Evolutionary conservation across 345 rosid species (phyloP).

Genomic region (Eucalyptus regnans): DNA sequence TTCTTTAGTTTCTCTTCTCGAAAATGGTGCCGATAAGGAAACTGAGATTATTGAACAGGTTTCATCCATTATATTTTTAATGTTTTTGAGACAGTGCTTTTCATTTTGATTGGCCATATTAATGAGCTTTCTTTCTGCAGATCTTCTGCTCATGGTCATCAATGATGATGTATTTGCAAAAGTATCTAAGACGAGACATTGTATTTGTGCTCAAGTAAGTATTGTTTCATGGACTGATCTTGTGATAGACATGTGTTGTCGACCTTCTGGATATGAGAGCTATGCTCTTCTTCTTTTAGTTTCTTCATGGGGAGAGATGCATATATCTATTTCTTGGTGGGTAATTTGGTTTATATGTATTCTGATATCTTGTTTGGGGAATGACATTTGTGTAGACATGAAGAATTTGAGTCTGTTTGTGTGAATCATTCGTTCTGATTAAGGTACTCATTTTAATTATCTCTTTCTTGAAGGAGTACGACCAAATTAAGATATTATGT

Average conservation of each 20-base stretch:
- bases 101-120: neutral
- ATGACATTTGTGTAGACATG: neutral
- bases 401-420: neutral
- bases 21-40: slow-evolving; percentile 77
- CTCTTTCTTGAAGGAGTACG: slow-evolving; percentile 40
- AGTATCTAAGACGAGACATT: slow-evolving; percentile 45
- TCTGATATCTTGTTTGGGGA: neutral
- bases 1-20: slow-evolving; percentile 46
- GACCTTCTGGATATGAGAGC: neutral
- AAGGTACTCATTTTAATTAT: neutral
- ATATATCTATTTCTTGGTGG: neutral
- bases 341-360: neutral
- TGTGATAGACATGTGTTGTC: neutral
- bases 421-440: neutral
- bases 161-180: slow-evolving; percentile 57
- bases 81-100: neutral
- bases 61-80: neutral
- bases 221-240: neutral
- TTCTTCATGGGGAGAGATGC: neutral
- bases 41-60: slow-evolving; percentile 95
- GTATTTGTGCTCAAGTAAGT: slow-evolving; percentile 54
- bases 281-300: neutral
- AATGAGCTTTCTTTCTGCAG: slow-evolving; percentile 24
- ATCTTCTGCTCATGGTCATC: slow-evolving; percentile 65
- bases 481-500: slow-evolving; percentile 57